phyloP scores from a whole-genome alignment of 2,329 filamentous ascomycete genomes.

The Penicillium sp. region DNA sequence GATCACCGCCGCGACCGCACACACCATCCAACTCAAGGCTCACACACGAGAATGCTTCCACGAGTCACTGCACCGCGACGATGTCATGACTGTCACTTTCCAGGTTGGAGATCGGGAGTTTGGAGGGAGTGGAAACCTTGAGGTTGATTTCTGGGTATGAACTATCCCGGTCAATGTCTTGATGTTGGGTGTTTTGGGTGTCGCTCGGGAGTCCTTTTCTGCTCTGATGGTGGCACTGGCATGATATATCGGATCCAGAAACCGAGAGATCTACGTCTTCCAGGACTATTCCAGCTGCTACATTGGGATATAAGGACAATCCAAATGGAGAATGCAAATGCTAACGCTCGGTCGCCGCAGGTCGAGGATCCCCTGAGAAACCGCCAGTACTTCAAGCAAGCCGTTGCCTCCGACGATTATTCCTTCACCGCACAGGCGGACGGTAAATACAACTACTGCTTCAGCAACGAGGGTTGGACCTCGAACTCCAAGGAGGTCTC shows the following conservation, averaged over 20 bases:
- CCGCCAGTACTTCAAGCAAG: slow-evolving; percentile 77
- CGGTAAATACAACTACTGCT: slow-evolving; percentile 94
- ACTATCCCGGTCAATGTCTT: slow-evolving; percentile 4
- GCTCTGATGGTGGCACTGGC: not conserved
- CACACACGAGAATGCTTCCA: slow-evolving; percentile 98
- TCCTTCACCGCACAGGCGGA: slow-evolving; percentile 82
- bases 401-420: slow-evolving; percentile 86
- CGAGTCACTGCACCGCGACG: slow-evolving; percentile 86
- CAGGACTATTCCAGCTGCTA: not conserved
- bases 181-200: not conserved
- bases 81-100: slow-evolving; percentile 98
- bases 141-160: slow-evolving; percentile 96
- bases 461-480: slow-evolving; percentile 98
- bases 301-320: not conserved
- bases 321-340: not conserved
- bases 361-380: slow-evolving; percentile 75
- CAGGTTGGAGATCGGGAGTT: slow-evolving; percentile 97
- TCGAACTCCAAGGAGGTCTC: slow-evolving; percentile 96
- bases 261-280: not conserved
- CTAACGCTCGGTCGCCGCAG: slow-evolving; percentile 40
- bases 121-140: slow-evolving; percentile 87
- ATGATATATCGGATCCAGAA: not conserved
- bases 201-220: not conserved
- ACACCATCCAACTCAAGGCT: slow-evolving; percentile 93
- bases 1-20: slow-evolving; percentile 66